phyloP scores from a whole-genome alignment of 129 eudicot genomes.

The Tanacetum coccineum region DNA sequence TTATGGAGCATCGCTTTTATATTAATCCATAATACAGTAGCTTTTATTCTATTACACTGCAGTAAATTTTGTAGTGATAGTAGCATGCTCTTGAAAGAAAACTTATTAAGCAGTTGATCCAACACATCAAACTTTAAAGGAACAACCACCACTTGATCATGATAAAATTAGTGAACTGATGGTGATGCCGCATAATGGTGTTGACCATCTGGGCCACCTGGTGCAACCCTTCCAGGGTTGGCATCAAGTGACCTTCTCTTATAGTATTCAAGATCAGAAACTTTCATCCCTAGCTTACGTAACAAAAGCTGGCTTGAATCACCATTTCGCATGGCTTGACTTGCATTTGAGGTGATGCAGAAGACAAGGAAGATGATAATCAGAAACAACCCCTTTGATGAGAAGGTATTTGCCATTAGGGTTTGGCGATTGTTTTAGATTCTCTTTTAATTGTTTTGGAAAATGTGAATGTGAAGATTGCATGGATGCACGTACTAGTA shows the following conservation, averaged over 20 bases:
- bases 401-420: slow-evolving; percentile 20
- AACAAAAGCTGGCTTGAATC: slow-evolving; percentile 27
- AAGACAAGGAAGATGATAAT: slow-evolving; percentile 23
- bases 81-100: background rate
- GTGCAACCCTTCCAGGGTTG: slow-evolving; percentile 27
- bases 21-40: too few relatives aligned
- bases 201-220: slow-evolving; percentile 36
- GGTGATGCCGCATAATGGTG: slow-evolving; percentile 16
- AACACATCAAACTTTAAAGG: slow-evolving; percentile 17
- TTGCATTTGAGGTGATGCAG: slow-evolving; percentile 14
- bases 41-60: too few relatives aligned
- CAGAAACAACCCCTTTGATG: slow-evolving; percentile 18
- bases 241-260: slow-evolving; percentile 32
- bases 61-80: too few relatives aligned
- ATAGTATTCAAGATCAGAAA: slow-evolving; percentile 33
- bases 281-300: slow-evolving; percentile 34
- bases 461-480: slow-evolving; percentile 16
- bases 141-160: background rate
- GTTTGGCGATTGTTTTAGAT: slow-evolving; percentile 7
- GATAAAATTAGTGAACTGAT: slow-evolving; percentile 19
- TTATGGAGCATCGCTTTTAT: too few relatives aligned
- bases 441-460: slow-evolving; percentile 1
- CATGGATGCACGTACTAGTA: slow-evolving; percentile 26
- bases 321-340: background rate
- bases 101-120: background rate